These are phyloP conservation scores for Withania somnifera DNA, from an alignment of 305 asterid genomes.

Conservation along the genomic window DNA sequence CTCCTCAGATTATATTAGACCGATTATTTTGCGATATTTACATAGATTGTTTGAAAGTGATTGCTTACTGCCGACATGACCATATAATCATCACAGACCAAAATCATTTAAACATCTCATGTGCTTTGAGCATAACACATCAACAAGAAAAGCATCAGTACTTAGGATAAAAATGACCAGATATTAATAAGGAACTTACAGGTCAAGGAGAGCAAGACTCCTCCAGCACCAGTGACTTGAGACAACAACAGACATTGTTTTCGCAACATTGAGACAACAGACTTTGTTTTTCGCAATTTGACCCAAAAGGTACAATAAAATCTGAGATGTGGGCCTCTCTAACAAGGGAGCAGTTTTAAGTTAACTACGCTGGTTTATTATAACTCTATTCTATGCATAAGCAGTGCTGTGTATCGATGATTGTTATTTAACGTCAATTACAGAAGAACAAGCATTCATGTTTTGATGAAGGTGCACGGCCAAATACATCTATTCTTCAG, in stretches of 20 bases:
- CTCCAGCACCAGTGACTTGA: neutral
- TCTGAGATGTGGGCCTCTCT: neutral
- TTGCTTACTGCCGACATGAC: neutral
- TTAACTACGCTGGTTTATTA: neutral
- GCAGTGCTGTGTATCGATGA: neutral
- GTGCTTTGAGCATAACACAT: neutral
- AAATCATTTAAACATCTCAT: neutral
- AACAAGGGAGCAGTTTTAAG: neutral
- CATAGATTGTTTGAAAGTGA: neutral
- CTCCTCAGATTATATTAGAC: no score
- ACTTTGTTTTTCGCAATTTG: neutral
- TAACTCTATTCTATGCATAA: neutral
- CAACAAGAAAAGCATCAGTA: neutral
- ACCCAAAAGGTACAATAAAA: neutral
- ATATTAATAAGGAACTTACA: neutral
- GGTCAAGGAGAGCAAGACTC: neutral
- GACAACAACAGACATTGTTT: no score
- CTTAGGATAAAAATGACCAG: neutral
- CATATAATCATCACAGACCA: neutral
- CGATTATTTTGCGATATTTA: no score
- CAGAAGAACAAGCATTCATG: neutral
- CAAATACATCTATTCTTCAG: neutral
- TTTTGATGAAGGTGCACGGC: neutral
- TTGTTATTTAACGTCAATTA: neutral
- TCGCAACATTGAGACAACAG: neutral